Percentiles rank a stretch among this genome's conserved stretches.
Conservation (phyloP, 1,139 yeast genomes). For the Wickerhamomyces sp. region DNA sequence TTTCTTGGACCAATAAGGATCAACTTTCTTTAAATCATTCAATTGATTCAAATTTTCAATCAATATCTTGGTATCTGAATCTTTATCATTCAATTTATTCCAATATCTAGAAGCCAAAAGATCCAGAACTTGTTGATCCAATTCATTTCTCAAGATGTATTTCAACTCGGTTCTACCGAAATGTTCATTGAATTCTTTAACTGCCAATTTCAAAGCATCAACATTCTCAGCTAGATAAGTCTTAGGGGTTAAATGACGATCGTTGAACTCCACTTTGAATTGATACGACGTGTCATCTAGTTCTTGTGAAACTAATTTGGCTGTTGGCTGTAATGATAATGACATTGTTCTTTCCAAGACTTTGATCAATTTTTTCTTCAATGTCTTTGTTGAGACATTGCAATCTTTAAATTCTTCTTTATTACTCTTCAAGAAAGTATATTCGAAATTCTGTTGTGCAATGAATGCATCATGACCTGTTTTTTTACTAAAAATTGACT, state of each 20-base stretch:
- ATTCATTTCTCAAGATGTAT: constrained; percentile 70
- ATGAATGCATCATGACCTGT: constrained; percentile 38
- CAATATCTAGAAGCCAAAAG: constrained; percentile 87
- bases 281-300: constrained; percentile 89
- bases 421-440: constrained; percentile 51
- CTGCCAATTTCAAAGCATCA: constrained; percentile 79
- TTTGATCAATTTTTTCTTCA: constrained; percentile 76
- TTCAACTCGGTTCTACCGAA: constrained; percentile 82
- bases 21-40: constrained; percentile 52
- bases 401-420: constrained; percentile 59
- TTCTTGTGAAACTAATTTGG: constrained; percentile 79
- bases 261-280: constrained; percentile 95
- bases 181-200: constrained; percentile 78
- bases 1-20: constrained; percentile 83
- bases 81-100: constrained; percentile 39
- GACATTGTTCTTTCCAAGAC: constrained; percentile 93
- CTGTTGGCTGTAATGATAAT: constrained; percentile 80
- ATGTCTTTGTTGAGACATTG: constrained; percentile 67
- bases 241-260: constrained; percentile 87
- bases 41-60: constrained; percentile 47
- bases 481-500: constrained; percentile 29
- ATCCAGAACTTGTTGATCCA: constrained; percentile 86
- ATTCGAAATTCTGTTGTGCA: constrained; percentile 65
- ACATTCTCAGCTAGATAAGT: constrained; percentile 90
- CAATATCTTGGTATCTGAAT: constrained; percentile 15